Percentiles rank a stretch among this genome's conserved stretches.
Conservation (phyloP, 257 asterid genomes). For the Scutellaria galericulata region DNA sequence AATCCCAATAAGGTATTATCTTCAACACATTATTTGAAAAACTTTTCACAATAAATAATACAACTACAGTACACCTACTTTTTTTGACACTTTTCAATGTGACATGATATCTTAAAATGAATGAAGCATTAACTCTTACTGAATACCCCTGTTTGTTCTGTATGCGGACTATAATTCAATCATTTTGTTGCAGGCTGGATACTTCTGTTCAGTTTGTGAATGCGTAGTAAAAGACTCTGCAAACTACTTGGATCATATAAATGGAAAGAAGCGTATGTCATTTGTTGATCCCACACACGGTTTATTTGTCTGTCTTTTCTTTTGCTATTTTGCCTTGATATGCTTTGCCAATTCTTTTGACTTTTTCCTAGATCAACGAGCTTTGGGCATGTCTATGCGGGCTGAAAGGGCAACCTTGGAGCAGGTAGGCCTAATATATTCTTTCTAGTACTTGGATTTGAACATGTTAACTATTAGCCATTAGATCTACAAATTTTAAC, state of each 20-base stretch:
- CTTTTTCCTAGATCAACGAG: slow-evolving; percentile 83
- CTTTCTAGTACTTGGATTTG: slow-evolving; percentile 15
- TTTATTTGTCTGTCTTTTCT: slow-evolving; percentile 11
- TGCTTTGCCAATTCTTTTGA: slow-evolving; percentile 12
- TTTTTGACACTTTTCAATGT: too few relatives aligned
- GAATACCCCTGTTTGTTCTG: slow-evolving; percentile 2
- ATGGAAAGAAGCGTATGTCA: slow-evolving; percentile 96
- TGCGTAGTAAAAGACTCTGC: slow-evolving; percentile 99
- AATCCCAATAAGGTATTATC: too few relatives aligned
- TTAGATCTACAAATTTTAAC: background rate
- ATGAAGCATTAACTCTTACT: slow-evolving; percentile 17
- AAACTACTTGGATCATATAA: slow-evolving; percentile 97
- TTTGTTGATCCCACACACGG: slow-evolving; percentile 14
- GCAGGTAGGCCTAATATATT: slow-evolving; percentile 62
- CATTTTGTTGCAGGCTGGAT: slow-evolving; percentile 87
- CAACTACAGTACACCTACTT: too few relatives aligned
- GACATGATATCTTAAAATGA: background rate
- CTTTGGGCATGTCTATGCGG: slow-evolving; percentile 99
- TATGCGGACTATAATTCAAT: slow-evolving; percentile 26
- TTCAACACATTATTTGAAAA: too few relatives aligned
- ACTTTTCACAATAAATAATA: too few relatives aligned
- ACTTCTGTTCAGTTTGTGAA: slow-evolving; percentile 96
- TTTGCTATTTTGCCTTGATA: slow-evolving; percentile 6
- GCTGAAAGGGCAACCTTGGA: slow-evolving; percentile 91
- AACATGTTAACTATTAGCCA: slow-evolving; percentile 22